A percentile compares a stretch with the other conserved stretches of the same genome.
phyloP scores from a whole-genome alignment of 257 asterid species.

The Solanum tacnaense region DNA sequence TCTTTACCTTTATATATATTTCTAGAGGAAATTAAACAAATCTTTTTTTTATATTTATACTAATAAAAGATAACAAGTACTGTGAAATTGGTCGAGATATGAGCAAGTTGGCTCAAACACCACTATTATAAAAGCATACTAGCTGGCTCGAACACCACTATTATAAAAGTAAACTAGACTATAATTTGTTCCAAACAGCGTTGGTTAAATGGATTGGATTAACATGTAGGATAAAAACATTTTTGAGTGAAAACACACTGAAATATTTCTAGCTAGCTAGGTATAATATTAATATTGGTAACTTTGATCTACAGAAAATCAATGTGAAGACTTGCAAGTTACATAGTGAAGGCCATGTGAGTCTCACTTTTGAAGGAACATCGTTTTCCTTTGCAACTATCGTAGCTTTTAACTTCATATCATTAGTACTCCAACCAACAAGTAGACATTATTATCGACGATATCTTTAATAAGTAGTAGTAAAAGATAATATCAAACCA shows the following conservation, averaged over 20 bases:
- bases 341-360: not conserved
- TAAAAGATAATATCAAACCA: not conserved
- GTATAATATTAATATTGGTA: not conserved
- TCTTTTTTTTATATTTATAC: not conserved
- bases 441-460: not conserved
- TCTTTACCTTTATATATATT: not conserved
- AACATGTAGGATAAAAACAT: not conserved
- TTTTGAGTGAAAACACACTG: not conserved
- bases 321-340: not conserved
- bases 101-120: not conserved
- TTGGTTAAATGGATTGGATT: not conserved
- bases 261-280: not conserved
- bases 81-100: not conserved
- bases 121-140: not conserved
- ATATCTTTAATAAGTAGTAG: not conserved
- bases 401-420: not conserved
- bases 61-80: not conserved
- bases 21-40: not conserved
- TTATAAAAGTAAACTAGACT: not conserved
- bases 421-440: not conserved
- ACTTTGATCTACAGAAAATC: not conserved
- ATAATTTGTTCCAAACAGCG: not conserved
- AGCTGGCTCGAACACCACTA: not conserved
- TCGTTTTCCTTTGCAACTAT: not conserved
- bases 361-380: not conserved